Base-by-base conservation (phyloP, 1,139 yeast genomes). In the Nakaseomyces bracarensis region DNA sequence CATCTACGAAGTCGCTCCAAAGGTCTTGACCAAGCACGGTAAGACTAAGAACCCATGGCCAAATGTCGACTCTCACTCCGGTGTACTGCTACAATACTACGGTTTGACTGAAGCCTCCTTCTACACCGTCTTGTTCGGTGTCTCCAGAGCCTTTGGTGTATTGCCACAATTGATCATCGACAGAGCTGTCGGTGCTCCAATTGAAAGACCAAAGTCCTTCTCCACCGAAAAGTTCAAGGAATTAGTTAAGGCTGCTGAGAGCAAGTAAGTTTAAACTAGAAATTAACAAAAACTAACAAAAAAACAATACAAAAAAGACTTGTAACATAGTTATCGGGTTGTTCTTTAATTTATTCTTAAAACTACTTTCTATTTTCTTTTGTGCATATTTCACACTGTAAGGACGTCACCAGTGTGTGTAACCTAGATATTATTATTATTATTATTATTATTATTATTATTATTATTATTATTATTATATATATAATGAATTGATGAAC, bases 1-100 rank as follows among this genome's bases (percentile, higher is more conserved):
- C 70, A 82, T 87, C 57, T 86, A 87, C 69, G 89, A 87, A 67
- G 91, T 89, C 63, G 97, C 96, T 51, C 97, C 97, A 66, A 82
- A 77, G 59, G 97, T 89, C 49, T 77, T 89, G 66, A 82, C 93
- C 64, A 77, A 86, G 74, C 97, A 89, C 70, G 97, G 97, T 69
- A 89, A 89, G 79, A 87, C 96, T 64, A 85, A 86, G 79, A 89
- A 87, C 79, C 96, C 96, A 71, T 87, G 91, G 91, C 97, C 97
- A 69, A 89, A 89, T 69, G 97, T 89, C 58, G 97, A 89, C 71
- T 85, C 96, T 46, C 95, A 86, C 71, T 87, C 96, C 43, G 97
- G 97, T 72, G 95, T 89, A 55, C 72, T 91, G 60, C 80, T 91
- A 72, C 95, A 89, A 71, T 87, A 91, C 79, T 91, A 89, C 74